phyloP scores from a whole-genome alignment of 306 rosid species.

The Cucurbita pepo region DNA sequence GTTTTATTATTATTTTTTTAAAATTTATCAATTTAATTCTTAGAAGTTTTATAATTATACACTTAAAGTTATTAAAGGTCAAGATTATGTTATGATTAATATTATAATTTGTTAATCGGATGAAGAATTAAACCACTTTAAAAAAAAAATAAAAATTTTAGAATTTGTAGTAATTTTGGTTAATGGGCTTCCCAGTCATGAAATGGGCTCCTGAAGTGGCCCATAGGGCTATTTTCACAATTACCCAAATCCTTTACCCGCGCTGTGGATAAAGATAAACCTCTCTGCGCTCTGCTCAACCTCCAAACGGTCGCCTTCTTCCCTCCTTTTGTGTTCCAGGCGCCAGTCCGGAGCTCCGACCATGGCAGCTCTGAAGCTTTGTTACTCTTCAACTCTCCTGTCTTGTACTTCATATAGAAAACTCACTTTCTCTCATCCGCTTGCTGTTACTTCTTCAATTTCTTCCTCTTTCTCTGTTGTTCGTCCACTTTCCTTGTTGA shows the following conservation, averaged over 20 bases:
- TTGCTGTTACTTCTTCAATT: conserved; percentile 5
- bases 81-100: too few relatives aligned
- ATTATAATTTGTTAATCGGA: too few relatives aligned
- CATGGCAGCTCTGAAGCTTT: conserved; percentile 23
- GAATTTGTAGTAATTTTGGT: too few relatives aligned
- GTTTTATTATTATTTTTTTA: too few relatives aligned
- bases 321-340: not conserved
- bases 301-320: conserved; percentile 15
- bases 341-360: not conserved
- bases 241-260: not conserved
- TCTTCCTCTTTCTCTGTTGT: conserved; percentile 9
- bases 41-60: too few relatives aligned
- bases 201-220: too few relatives aligned
- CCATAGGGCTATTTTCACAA: too few relatives aligned
- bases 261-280: conserved; percentile 15
- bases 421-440: conserved; percentile 12
- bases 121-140: too few relatives aligned
- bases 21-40: too few relatives aligned
- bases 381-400: conserved; percentile 11
- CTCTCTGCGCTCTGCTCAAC: not conserved
- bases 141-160: too few relatives aligned
- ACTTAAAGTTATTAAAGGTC: too few relatives aligned
- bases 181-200: too few relatives aligned
- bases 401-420: conserved; percentile 16
- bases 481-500: not conserved